Conservation (phyloP, 73 alveolate genomes). For the Tetrahymena thermophila region DNA sequence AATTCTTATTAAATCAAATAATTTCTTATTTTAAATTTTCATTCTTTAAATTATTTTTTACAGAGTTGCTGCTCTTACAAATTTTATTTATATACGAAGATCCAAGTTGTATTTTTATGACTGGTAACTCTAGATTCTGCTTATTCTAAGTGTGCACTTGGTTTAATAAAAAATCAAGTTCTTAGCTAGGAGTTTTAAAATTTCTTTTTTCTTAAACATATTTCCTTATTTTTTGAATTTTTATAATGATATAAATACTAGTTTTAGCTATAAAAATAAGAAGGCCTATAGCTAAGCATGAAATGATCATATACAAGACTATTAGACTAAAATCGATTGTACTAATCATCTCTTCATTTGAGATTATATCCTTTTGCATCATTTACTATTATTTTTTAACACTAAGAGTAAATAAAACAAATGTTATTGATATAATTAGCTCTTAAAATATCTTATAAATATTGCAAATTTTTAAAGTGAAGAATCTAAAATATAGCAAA, state of each 20-base stretch:
- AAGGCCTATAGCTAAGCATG: neutral
- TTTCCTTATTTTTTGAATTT: neutral
- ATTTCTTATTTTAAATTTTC: no score
- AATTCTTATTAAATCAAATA: no score
- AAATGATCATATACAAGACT: neutral
- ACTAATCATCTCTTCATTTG: neutral
- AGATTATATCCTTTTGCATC: neutral
- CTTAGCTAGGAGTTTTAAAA: no score
- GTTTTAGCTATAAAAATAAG: neutral
- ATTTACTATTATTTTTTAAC: neutral
- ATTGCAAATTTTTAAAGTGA: neutral
- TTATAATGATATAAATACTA: neutral
- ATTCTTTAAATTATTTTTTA: no score
- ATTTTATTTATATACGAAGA: neutral
- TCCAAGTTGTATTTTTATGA: neutral
- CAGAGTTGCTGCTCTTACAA: neutral
- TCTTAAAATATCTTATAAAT: neutral
- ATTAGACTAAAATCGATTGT: neutral
- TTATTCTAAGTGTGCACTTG: no score
- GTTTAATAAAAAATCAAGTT: neutral
- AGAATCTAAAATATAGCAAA: neutral
- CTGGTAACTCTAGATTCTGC: neutral
- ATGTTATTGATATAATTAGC: neutral
- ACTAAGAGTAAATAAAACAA: neutral
- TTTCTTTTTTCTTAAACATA: neutral